These are phyloP conservation scores for Pseudozyma tsukubaensis DNA, from an alignment of 1,284 basidiomycete genomes.

Conservation along the genomic window DNA sequence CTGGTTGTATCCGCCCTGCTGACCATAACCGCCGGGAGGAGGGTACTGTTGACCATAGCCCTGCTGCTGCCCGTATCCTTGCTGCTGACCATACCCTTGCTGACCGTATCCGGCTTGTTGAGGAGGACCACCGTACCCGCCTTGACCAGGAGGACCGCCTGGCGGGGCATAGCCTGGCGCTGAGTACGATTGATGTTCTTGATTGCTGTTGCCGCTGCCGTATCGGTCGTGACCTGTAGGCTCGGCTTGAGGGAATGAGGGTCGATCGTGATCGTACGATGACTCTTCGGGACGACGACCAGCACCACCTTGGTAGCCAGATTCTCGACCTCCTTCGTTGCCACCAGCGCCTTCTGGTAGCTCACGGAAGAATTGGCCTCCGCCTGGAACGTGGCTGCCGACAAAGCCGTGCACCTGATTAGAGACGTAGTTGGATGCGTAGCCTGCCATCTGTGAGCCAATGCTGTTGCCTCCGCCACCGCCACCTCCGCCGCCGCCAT, in stretches of 20 bases:
- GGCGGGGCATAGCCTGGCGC: slow-evolving; percentile 19
- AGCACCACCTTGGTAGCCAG: neutral
- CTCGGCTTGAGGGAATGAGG: slow-evolving; percentile 44
- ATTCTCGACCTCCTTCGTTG: slow-evolving; percentile 10
- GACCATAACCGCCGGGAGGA: slow-evolving; percentile 23
- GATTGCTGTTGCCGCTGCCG: slow-evolving; percentile 15
- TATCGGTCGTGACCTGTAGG: slow-evolving; percentile 33
- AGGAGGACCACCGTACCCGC: slow-evolving; percentile 25
- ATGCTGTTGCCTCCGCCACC: slow-evolving; percentile 35
- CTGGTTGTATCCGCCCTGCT: slow-evolving; percentile 16
- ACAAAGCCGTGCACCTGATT: slow-evolving; percentile 46
- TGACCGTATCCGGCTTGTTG: slow-evolving; percentile 9
- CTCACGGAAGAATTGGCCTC: slow-evolving; percentile 36
- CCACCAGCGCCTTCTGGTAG: slow-evolving; percentile 12
- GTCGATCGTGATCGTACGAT: slow-evolving; percentile 23
- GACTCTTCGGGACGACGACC: slow-evolving; percentile 4
- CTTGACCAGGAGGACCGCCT: slow-evolving; percentile 24
- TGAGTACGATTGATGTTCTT: slow-evolving; percentile 10
- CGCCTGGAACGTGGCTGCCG: slow-evolving; percentile 34
- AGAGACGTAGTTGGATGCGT: slow-evolving; percentile 45
- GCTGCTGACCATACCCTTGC: slow-evolving; percentile 2
- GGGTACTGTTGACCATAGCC: slow-evolving; percentile 24
- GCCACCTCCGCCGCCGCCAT: slow-evolving; percentile 6
- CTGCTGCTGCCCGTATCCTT: slow-evolving; percentile 22
- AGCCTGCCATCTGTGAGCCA: slow-evolving; percentile 44